phyloP scores from a whole-genome alignment of 2,329 filamentous ascomycete species.

The Xylaria sp. region DNA sequence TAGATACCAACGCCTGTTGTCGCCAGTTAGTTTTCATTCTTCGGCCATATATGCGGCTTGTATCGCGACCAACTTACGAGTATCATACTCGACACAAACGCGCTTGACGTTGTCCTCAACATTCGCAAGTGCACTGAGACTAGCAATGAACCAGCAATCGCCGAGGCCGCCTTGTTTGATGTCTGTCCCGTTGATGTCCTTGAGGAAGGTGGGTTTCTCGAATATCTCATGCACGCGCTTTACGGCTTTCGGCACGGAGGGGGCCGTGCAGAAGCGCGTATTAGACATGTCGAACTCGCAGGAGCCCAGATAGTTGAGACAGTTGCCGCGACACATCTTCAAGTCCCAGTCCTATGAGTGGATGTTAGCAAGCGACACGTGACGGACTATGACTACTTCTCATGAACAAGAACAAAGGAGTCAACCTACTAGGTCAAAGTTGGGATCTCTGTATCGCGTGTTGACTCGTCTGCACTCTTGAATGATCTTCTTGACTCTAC shows the following conservation, averaged over 20 bases:
- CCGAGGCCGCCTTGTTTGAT: slow-evolving; percentile 72
- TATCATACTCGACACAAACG: slow-evolving; percentile 70
- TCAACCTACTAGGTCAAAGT: slow-evolving; percentile 51
- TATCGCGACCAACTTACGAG: slow-evolving; percentile 36
- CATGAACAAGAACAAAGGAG: slow-evolving; percentile 29
- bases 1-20: slow-evolving; percentile 69
- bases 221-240: slow-evolving; percentile 72
- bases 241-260: slow-evolving; percentile 63
- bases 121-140: slow-evolving; percentile 70
- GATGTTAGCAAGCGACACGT: slow-evolving; percentile 30
- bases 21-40: slow-evolving; percentile 29
- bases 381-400: neutral
- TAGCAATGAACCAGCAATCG: slow-evolving; percentile 81
- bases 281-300: slow-evolving; percentile 47
- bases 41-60: neutral
- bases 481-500: slow-evolving; percentile 57
- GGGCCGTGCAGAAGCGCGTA: slow-evolving; percentile 41
- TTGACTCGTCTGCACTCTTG: slow-evolving; percentile 67
- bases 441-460: slow-evolving; percentile 69
- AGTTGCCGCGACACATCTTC: slow-evolving; percentile 56
- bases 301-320: slow-evolving; percentile 48
- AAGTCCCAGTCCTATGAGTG: slow-evolving; percentile 56
- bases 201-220: slow-evolving; percentile 64
- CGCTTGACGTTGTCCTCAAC: slow-evolving; percentile 64
- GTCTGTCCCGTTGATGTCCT: slow-evolving; percentile 63